Conservation (phyloP, 2,329 filamentous ascomycete genomes). For the Beauveria caledonica region DNA sequence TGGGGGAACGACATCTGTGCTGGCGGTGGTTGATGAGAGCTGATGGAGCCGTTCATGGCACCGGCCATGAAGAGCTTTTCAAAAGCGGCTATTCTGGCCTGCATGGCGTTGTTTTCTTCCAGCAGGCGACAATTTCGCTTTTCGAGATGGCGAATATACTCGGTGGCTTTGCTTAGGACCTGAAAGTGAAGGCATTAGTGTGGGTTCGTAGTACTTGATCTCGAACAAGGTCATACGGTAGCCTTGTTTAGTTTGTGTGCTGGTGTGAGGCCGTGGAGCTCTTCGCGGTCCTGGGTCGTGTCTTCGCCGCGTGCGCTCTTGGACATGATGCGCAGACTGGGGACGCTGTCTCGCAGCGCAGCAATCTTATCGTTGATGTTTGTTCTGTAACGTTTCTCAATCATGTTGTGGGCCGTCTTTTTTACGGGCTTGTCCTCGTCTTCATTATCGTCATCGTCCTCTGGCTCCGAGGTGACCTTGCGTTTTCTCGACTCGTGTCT, state of each 20-base stretch:
- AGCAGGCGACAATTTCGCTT: conserved; percentile 76
- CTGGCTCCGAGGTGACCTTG: conserved; percentile 53
- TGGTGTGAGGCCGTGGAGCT: conserved; percentile 65
- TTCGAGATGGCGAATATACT: conserved; percentile 90
- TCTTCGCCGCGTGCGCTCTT: conserved; percentile 63
- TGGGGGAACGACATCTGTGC: conserved; percentile 43
- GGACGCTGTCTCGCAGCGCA: conserved; percentile 83
- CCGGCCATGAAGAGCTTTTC: conserved; percentile 73
- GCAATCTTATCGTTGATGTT: conserved; percentile 98
- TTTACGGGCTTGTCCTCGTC: conserved; percentile 38
- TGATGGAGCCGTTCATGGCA: conserved; percentile 57
- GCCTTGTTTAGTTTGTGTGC: conserved; percentile 96
- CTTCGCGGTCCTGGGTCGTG: conserved; percentile 65
- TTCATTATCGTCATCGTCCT: conserved; percentile 24
- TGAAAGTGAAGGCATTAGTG: conserved; percentile 20
- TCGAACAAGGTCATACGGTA: conserved; percentile 46
- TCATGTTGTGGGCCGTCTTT: conserved; percentile 97
- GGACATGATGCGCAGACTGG: conserved; percentile 76
- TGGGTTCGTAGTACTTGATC: not conserved
- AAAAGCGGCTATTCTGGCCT: conserved; percentile 65
- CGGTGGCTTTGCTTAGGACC: conserved; percentile 87
- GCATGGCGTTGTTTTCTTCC: conserved; percentile 74
- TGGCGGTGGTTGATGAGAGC: conserved; percentile 44
- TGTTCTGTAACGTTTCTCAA: conserved; percentile 92
- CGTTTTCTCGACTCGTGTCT: conserved; percentile 52